Base-by-base conservation (phyloP, 1,284 basidiomycete genomes). In the Trametes sp. region DNA sequence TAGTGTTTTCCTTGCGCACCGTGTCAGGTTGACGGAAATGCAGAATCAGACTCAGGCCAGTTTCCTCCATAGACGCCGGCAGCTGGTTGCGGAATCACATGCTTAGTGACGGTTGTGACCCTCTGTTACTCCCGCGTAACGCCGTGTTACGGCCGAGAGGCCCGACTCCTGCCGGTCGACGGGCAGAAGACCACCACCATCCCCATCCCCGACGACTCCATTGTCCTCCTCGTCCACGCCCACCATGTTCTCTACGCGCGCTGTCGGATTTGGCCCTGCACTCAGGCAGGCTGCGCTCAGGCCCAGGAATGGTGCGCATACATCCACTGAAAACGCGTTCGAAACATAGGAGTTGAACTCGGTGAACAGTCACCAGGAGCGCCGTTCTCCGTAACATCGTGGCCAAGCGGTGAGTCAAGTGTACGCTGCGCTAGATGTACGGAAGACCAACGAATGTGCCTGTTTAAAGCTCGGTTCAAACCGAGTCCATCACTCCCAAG, bases 401-500 rank as follows among this genome's bases (percentile, higher is more conserved):
- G 54, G 72, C 71, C 63, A 84, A 77, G 76, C 82, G 87, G 88
- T 88, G 76, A 58, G 69, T 33, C 7, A n/a, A 28, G 23, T 11
- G 7, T 6, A n/a, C 23, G 38, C 8, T 2, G 11, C n/a, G 3
- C 16, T 16, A 28, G 5, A 9, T n/a, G n/a, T n/a, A 4, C 2
- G 26, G 11, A 10, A 14, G 10, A 9, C 23, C 2, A 11, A 13
- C 48, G 21, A 51, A 8, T 55, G 19, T 54, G 48, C n/a, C 26
- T 21, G 24, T 24, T 7, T 16, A 4, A 45, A 78, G 77, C 21
- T 56, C 77, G 38, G 74, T 93, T 29, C 85, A 92, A 72, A 91
- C 87, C 0, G 77, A 91, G 71, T 87, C 88, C 0, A 65, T 89
- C 7, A 81, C 88, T 8, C 81, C 87, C 1, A 80, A 87, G 0